phyloP scores from a whole-genome alignment of 192 early-diverging fungal genomes.

The Gonapodya prolifera region DNA sequence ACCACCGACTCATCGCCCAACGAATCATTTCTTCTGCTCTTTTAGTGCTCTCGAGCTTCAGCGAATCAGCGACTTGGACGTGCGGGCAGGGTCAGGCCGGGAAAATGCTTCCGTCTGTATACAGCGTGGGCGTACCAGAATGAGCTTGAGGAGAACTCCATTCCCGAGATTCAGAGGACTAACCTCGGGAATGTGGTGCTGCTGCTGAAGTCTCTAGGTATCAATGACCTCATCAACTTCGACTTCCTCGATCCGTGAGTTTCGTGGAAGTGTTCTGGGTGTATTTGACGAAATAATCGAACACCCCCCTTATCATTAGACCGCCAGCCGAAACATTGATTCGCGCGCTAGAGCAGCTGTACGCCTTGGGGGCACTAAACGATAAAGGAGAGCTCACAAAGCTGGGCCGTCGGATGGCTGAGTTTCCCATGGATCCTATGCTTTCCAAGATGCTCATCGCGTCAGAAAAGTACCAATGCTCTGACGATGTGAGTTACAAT shows the following conservation, averaged over 20 bases:
- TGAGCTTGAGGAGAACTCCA: constrained; percentile 88
- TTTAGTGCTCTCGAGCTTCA: constrained; percentile 75
- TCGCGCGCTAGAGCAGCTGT: constrained; percentile 82
- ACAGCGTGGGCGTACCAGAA: constrained; percentile 84
- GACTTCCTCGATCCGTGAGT: constrained; percentile 99
- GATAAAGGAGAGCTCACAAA: constrained; percentile 88
- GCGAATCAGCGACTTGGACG: constrained; percentile 93
- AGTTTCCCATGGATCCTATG: constrained; percentile 95
- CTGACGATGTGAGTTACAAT: constrained; percentile 57
- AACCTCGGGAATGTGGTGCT: constrained; percentile 86
- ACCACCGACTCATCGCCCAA: not conserved
- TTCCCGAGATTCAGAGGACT: constrained; percentile 94
- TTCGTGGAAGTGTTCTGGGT: too few relatives aligned
- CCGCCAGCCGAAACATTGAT: constrained; percentile 86
- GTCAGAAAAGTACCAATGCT: constrained; percentile 84
- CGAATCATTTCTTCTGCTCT: not conserved
- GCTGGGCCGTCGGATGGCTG: constrained; percentile 92
- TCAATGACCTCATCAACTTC: constrained; percentile 93
- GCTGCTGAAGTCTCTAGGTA: constrained; percentile 87
- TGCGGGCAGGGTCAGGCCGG: constrained; percentile 90
- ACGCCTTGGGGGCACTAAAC: constrained; percentile 84
- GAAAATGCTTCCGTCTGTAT: constrained; percentile 89
- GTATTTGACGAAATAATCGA: too few relatives aligned
- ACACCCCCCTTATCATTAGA: too few relatives aligned
- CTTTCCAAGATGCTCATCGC: constrained; percentile 83